Conservation (phyloP, 2,329 filamentous ascomycete genomes). For the Fusarium sp. region DNA sequence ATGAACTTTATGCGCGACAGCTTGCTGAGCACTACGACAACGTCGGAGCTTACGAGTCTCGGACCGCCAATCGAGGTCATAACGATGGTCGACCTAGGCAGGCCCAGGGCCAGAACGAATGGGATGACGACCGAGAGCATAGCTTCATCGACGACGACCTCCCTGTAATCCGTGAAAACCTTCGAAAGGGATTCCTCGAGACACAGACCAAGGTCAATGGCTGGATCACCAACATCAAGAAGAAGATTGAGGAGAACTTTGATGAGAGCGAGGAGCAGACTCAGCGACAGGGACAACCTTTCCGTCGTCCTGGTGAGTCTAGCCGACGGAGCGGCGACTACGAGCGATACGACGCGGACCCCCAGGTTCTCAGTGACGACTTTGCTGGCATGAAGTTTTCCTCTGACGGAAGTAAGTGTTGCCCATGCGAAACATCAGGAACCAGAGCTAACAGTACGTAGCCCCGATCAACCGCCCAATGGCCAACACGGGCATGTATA, state of each 20-base stretch:
- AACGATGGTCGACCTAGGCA: slow-evolving; percentile 50
- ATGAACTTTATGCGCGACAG: slow-evolving; percentile 92
- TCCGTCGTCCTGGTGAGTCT: slow-evolving; percentile 69
- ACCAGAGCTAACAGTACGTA: slow-evolving; percentile 37
- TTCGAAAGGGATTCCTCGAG: slow-evolving; percentile 93
- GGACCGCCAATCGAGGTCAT: slow-evolving; percentile 61
- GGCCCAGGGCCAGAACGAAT: slow-evolving; percentile 48
- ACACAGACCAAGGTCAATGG: slow-evolving; percentile 93
- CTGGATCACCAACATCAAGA: slow-evolving; percentile 92
- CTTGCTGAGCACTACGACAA: slow-evolving; percentile 91
- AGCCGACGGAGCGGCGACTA: slow-evolving; percentile 85
- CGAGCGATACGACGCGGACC: slow-evolving; percentile 94
- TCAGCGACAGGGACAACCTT: slow-evolving; percentile 47
- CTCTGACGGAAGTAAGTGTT: slow-evolving; percentile 69
- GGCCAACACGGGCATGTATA: slow-evolving; percentile 85
- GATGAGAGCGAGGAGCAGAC: slow-evolving; percentile 70
- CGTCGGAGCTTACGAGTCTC: slow-evolving; percentile 67
- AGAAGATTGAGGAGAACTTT: slow-evolving; percentile 91
- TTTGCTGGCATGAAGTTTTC: slow-evolving; percentile 79
- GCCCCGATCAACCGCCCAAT: slow-evolving; percentile 67
- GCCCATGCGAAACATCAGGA: neutral
- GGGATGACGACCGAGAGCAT: slow-evolving; percentile 76
- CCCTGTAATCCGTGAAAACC: slow-evolving; percentile 90
- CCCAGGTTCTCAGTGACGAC: slow-evolving; percentile 88
- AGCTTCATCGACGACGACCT: slow-evolving; percentile 98